These are phyloP conservation scores for Pleurotus cornucopiae DNA, from an alignment of 768 basidiomycete genomes.

Conservation along the genomic window DNA sequence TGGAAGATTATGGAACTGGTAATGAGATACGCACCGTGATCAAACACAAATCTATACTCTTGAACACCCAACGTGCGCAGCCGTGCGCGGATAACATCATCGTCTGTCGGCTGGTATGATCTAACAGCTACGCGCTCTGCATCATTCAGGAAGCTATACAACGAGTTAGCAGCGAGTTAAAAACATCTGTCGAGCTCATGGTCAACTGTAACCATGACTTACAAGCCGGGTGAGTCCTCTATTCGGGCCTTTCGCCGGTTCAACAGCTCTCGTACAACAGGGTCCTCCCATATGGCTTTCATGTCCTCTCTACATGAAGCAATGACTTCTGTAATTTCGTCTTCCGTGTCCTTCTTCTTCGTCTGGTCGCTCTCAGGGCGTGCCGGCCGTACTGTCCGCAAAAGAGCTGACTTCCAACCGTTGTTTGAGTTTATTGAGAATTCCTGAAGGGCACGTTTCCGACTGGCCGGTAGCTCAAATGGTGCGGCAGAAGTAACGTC, in stretches of 20 bases:
- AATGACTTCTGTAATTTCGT: conserved; percentile 55
- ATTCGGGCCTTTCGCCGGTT: conserved; percentile 47
- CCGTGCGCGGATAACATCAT: conserved; percentile 76
- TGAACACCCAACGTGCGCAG: conserved; percentile 76
- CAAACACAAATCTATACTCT: conserved; percentile 65
- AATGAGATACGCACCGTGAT: conserved; percentile 44
- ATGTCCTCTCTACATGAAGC: conserved; percentile 63
- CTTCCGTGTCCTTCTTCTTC: conserved; percentile 39
- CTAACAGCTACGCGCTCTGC: conserved; percentile 57
- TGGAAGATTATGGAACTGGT: background rate
- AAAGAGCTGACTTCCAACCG: conserved; percentile 63
- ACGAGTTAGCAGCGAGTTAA: background rate
- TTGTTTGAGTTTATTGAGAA: conserved; percentile 60
- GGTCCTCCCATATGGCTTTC: conserved; percentile 64
- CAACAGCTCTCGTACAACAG: conserved; percentile 58
- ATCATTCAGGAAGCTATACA: conserved; percentile 62
- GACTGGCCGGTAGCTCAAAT: conserved; percentile 24
- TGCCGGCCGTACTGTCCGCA: conserved; percentile 35
- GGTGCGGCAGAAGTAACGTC: conserved; percentile 36
- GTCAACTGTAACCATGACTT: conserved; percentile 24
- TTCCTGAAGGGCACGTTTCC: conserved; percentile 35
- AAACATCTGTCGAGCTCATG: background rate
- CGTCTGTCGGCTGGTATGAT: conserved; percentile 67
- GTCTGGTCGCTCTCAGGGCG: conserved; percentile 14
- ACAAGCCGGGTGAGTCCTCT: conserved; percentile 77